Conservation (phyloP, 2,329 filamentous ascomycete genomes). For the Phyllosticta paracitricarpa region DNA sequence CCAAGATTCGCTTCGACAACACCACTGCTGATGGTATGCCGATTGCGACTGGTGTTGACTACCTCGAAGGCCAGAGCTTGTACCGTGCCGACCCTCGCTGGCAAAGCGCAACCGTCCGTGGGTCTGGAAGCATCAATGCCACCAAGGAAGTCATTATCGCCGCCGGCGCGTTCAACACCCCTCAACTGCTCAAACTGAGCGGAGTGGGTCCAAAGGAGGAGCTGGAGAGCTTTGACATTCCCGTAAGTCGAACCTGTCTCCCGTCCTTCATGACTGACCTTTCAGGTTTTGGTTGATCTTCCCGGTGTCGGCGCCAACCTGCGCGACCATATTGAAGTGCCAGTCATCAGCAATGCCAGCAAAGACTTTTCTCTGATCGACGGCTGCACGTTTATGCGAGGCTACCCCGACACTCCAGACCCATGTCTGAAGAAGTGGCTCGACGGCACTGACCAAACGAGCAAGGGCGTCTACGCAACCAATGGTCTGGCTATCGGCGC, state of each 20-base stretch:
- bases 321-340: slow-evolving; percentile 49
- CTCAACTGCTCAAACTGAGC: slow-evolving; percentile 54
- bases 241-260: neutral
- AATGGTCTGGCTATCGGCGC: slow-evolving; percentile 46
- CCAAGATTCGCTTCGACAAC: slow-evolving; percentile 56
- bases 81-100: slow-evolving; percentile 30
- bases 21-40: slow-evolving; percentile 24
- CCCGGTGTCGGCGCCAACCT: slow-evolving; percentile 56
- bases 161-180: slow-evolving; percentile 51
- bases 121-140: slow-evolving; percentile 31
- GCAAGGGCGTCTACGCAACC: slow-evolving; percentile 35
- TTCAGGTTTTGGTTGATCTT: slow-evolving; percentile 42
- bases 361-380: slow-evolving; percentile 11
- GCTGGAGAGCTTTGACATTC: slow-evolving; percentile 45
- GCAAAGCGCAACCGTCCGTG: slow-evolving; percentile 18
- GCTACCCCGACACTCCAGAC: slow-evolving; percentile 21
- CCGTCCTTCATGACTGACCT: neutral
- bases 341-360: slow-evolving; percentile 9
- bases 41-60: slow-evolving; percentile 38
- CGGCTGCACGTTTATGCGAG: slow-evolving; percentile 24
- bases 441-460: slow-evolving; percentile 14
- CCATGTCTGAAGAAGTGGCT: slow-evolving; percentile 30
- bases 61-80: slow-evolving; percentile 28
- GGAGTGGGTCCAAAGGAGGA: slow-evolving; percentile 50
- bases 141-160: slow-evolving; percentile 37